These are phyloP conservation scores for Colletotrichum caudatum DNA, from an alignment of 2,329 filamentous ascomycete genomes.

Conservation along the genomic window DNA sequence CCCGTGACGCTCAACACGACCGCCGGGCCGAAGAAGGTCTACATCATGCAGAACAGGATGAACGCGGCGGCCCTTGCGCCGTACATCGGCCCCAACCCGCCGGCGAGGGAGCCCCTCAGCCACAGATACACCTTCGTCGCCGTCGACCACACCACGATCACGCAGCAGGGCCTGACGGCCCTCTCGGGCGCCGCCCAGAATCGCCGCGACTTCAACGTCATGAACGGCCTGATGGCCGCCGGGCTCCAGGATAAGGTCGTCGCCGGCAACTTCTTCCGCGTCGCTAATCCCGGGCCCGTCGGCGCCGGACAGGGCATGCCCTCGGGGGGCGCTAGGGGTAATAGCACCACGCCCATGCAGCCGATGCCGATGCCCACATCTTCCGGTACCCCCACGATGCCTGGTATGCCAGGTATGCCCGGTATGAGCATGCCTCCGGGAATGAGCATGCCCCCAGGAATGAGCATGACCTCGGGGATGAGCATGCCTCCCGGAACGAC, in stretches of 20 bases:
- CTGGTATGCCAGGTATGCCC: slow-evolving; percentile 32
- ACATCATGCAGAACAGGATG: slow-evolving; percentile 49
- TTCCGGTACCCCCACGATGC: slow-evolving; percentile 19
- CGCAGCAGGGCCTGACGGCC: slow-evolving; percentile 44
- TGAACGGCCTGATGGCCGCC: slow-evolving; percentile 48
- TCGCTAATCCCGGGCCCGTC: slow-evolving; percentile 50
- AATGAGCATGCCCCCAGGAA: slow-evolving; percentile 30
- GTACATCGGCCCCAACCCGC: slow-evolving; percentile 55
- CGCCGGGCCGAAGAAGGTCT: slow-evolving; percentile 45
- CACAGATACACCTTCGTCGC: slow-evolving; percentile 57
- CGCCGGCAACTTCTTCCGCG: slow-evolving; percentile 55
- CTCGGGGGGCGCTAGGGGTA: slow-evolving; percentile 15
- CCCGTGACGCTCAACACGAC: slow-evolving; percentile 47
- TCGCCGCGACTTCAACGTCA: slow-evolving; percentile 50
- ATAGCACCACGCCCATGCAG: slow-evolving; percentile 18
- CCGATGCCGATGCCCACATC: slow-evolving; percentile 16
- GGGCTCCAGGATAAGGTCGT: slow-evolving; percentile 50
- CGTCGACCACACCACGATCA: slow-evolving; percentile 52
- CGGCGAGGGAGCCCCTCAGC: slow-evolving; percentile 52
- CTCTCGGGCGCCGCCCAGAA: slow-evolving; percentile 48
- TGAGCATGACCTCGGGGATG: slow-evolving; percentile 31
- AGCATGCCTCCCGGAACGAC: slow-evolving; percentile 26
- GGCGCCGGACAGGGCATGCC: slow-evolving; percentile 34
- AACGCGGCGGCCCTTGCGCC: slow-evolving; percentile 41
- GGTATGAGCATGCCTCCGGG: slow-evolving; percentile 29